A percentile compares a stretch with the other conserved stretches of the same genome.
phyloP scores from a whole-genome alignment of 1,139 yeast genomes.

The Protomyces gravidus region DNA sequence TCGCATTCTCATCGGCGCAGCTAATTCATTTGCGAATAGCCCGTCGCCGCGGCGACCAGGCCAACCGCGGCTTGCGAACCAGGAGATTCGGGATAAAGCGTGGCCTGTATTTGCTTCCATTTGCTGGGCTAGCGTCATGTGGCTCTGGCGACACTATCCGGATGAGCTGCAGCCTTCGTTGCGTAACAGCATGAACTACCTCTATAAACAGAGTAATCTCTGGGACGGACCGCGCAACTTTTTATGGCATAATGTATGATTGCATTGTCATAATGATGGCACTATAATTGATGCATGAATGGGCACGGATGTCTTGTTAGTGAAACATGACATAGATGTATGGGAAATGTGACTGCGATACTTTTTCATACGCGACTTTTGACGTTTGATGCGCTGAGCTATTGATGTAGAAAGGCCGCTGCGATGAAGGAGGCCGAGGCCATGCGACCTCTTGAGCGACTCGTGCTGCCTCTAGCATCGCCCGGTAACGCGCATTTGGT shows the following conservation, averaged over 20 bases:
- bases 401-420: too few relatives aligned
- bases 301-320: background rate
- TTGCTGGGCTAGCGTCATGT: conserved; percentile 74
- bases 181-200: conserved; percentile 62
- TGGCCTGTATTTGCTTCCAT: conserved; percentile 68
- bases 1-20: conserved; percentile 53
- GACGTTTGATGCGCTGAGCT: too few relatives aligned
- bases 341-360: background rate
- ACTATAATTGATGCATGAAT: too few relatives aligned
- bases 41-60: conserved; percentile 4
- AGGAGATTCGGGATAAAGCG: conserved; percentile 11
- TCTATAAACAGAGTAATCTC: conserved; percentile 52
- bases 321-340: background rate
- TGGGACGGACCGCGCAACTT: conserved; percentile 39
- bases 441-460: conserved; percentile 18
- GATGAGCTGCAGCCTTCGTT: conserved; percentile 61
- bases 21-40: conserved; percentile 45
- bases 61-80: background rate
- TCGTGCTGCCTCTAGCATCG: conserved; percentile 16
- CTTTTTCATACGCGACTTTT: too few relatives aligned
- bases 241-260: background rate
- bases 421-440: too few relatives aligned
- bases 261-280: background rate
- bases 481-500: conserved; percentile 12
- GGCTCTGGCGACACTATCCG: conserved; percentile 61